A percentile compares a stretch with the other conserved stretches of the same genome.
phyloP scores from a whole-genome alignment of 129 eudicot genomes.

The Sambucus nigra region DNA sequence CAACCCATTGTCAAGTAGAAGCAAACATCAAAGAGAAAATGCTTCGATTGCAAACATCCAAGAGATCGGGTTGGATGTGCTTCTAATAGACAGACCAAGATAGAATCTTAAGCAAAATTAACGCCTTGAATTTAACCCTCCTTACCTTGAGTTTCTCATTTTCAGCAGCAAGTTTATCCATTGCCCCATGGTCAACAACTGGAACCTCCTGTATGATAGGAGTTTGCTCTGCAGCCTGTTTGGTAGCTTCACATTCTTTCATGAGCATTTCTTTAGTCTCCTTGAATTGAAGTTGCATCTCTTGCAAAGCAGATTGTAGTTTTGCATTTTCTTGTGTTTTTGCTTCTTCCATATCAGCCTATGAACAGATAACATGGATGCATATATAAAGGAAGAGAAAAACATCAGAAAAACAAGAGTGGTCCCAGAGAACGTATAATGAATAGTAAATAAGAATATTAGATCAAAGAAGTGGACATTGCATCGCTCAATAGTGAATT shows the following conservation, averaged over 20 bases:
- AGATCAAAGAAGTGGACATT: not conserved
- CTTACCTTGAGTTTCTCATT: slow-evolving; percentile 77
- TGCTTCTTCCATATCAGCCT: slow-evolving; percentile 83
- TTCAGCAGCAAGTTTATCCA: slow-evolving; percentile 60
- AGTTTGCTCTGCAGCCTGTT: slow-evolving; percentile 44
- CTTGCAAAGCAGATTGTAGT: slow-evolving; percentile 68
- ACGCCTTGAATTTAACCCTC: not conserved
- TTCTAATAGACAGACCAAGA: not conserved
- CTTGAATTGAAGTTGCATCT: slow-evolving; percentile 61
- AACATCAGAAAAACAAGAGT: not conserved
- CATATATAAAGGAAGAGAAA: slow-evolving; percentile 8
- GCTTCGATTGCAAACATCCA: not conserved
- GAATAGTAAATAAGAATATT: not conserved
- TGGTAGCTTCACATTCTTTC: slow-evolving; percentile 59
- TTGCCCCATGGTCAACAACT: slow-evolving; percentile 54
- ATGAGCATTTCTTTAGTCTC: slow-evolving; percentile 61
- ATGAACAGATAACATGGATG: slow-evolving; percentile 16
- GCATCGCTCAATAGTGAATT: not conserved
- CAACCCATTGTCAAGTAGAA: not conserved
- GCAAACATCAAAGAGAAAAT: not conserved
- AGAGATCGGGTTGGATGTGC: not conserved
- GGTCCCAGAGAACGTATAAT: not conserved
- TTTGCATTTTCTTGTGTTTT: slow-evolving; percentile 68
- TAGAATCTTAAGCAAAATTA: not conserved
- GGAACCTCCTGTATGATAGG: slow-evolving; percentile 72